Base-by-base conservation (phyloP, 1,284 basidiomycete genomes). In the Ceratobasidium sp. region DNA sequence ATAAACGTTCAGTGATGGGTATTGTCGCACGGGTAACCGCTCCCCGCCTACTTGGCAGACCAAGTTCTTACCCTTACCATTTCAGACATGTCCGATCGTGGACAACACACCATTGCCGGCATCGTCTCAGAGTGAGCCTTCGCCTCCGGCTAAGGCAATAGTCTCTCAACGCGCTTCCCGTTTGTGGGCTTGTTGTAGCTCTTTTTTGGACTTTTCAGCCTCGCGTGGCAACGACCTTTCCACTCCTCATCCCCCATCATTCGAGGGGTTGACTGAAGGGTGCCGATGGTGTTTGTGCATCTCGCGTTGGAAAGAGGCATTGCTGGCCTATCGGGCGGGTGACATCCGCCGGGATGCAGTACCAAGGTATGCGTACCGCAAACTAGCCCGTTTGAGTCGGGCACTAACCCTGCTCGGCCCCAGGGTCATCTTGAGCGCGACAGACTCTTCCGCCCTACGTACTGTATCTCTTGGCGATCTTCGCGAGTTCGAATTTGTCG, bases 381-480 rank as follows among this genome's bases (percentile, higher is more conserved):
- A 39, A 49, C 27, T 22, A 48, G 31, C 51, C 29, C 53, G 14
- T 48, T 22, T n/a, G 22, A 41, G 59, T 2, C 59, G 29, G n/a
- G 14, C 31, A 22, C 34, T 31, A 16, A 61, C 43, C 54, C 41
- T 59, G 31, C 27, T 49, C 11, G 22, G 27, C 58, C 31, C 24
- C 19, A 71, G 68, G 43, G 68, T 71, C 29, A 54, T 71, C 56
- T 39, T 71, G 22, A 61, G 24, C 31, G 68, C 68, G 6, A 71
- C 68, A 41, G 54, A 71, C 22, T 71, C 41, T 6, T 59, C 68
- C n/a, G 68, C 68, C 19, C 56, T 71, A 1, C 54, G 54, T 34
- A 49, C 56, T 61, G 68, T 71, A n/a, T 71, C 68, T 51, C 68
- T 71, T 14, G 34, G 68, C 43, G 68, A 71, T 71, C 68, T 71